These are phyloP conservation scores for Gautieria morchelliformis DNA, from an alignment of 768 basidiomycete genomes.

Conservation along the genomic window DNA sequence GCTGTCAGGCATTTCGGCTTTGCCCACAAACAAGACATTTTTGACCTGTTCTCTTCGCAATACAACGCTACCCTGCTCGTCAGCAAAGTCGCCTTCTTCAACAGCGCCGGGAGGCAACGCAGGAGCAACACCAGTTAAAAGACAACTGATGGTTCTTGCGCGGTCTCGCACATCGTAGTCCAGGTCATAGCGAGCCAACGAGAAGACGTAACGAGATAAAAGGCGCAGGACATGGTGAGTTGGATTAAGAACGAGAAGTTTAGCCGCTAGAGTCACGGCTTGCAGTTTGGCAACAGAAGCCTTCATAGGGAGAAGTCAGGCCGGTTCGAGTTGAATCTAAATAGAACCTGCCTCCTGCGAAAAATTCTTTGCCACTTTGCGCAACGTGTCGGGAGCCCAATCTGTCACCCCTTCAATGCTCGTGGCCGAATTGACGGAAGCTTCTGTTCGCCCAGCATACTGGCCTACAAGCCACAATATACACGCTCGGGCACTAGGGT, in stretches of 20 bases:
- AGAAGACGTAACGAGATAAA: constrained; percentile 64
- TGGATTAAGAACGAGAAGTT: constrained; percentile 66
- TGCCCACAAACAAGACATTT: constrained; percentile 72
- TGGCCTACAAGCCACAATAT: constrained; percentile 92
- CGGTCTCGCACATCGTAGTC: constrained; percentile 91
- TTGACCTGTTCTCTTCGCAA: constrained; percentile 75
- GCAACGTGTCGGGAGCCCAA: constrained; percentile 85
- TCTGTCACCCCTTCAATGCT: constrained; percentile 49
- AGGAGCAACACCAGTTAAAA: constrained; percentile 47
- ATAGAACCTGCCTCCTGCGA: constrained; percentile 45
- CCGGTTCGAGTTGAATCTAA: background rate
- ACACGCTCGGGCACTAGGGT: constrained; percentile 75
- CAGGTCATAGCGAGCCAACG: constrained; percentile 78
- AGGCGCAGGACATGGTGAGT: constrained; percentile 27
- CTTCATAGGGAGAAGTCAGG: constrained; percentile 25
- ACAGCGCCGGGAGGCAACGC: constrained; percentile 14
- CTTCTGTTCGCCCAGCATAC: constrained; percentile 42
- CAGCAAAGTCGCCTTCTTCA: constrained; percentile 25
- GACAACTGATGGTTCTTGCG: constrained; percentile 63
- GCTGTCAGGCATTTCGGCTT: constrained; percentile 37
- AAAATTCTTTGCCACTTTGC: constrained; percentile 72
- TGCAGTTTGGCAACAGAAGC: constrained; percentile 68
- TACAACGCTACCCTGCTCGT: constrained; percentile 53
- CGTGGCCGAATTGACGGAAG: constrained; percentile 9
- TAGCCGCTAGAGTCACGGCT: constrained; percentile 75